Evolutionary conservation across 257 asterid genomes (phyloP).

Genomic region (Penstemon davidsonii): DNA sequence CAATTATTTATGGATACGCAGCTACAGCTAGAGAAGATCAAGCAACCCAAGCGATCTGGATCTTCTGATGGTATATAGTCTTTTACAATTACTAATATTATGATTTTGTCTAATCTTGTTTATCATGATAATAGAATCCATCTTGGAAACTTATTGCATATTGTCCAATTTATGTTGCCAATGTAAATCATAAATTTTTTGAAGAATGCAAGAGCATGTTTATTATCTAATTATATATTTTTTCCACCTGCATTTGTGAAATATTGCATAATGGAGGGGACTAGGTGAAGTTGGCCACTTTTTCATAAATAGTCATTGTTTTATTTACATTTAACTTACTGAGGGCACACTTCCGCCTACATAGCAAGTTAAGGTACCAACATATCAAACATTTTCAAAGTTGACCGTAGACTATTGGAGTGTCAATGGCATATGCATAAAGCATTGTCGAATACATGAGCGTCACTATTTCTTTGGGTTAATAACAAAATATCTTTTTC

Average conservation of each 20-base stretch:
- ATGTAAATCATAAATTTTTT: too few species aligned
- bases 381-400: neutral
- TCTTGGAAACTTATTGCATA: neutral
- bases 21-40: constrained; percentile 57
- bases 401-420: neutral
- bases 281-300: neutral
- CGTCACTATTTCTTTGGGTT: neutral
- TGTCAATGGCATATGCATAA: neutral
- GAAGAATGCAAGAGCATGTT: too few species aligned
- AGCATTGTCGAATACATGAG: neutral
- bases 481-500: neutral
- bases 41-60: constrained; percentile 44
- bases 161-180: too few species aligned
- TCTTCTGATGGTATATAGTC: constrained; percentile 47
- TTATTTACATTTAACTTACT: neutral
- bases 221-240: too few species aligned
- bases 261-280: neutral
- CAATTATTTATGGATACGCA: constrained; percentile 73
- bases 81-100: neutral
- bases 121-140: neutral
- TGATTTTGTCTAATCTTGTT: neutral
- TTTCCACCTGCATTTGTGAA: neutral
- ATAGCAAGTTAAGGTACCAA: neutral
- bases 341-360: neutral
- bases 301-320: neutral